Conservation (phyloP, 352 stramenopile species). For the Pythium diclinum region DNA sequence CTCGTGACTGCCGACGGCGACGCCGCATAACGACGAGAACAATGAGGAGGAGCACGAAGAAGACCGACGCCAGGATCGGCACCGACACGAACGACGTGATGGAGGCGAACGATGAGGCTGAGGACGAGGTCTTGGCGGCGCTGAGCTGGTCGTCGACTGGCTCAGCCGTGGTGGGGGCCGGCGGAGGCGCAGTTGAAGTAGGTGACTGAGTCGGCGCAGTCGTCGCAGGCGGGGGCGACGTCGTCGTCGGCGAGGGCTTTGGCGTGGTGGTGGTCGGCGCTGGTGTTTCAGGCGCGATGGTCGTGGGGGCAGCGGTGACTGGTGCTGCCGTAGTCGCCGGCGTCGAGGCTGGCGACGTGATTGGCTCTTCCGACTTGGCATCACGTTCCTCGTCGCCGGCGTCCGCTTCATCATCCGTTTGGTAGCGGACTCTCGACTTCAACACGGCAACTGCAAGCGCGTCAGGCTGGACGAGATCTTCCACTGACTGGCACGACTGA, state of each 20-base stretch:
- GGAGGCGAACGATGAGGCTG: conserved; percentile 2
- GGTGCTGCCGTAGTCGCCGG: neutral
- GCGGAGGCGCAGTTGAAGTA: neutral
- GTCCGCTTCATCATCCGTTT: neutral
- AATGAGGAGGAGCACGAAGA: conserved; percentile 10
- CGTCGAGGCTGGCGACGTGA: neutral
- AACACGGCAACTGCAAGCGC: neutral
- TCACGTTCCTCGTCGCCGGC: neutral
- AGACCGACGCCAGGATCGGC: conserved; percentile 14
- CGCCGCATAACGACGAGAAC: conserved; percentile 8
- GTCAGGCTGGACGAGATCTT: conserved; percentile 20
- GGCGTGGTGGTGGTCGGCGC: neutral
- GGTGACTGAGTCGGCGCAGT: conserved; percentile 1
- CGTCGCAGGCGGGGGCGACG: neutral
- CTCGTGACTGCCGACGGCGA: conserved; percentile 5
- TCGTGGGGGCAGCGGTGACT: neutral
- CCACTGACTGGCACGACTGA: conserved; percentile 10
- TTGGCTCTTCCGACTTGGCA: neutral
- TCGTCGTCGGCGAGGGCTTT: neutral
- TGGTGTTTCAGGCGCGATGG: neutral
- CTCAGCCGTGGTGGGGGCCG: neutral
- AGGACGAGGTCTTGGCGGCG: conserved; percentile 6
- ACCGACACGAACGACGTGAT: conserved; percentile 17
- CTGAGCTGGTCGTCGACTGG: conserved; percentile 2
- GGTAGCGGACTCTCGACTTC: neutral